Evolutionary conservation across 2,329 filamentous ascomycete genomes (phyloP).

Genomic region (Cadophora sp.): DNA sequence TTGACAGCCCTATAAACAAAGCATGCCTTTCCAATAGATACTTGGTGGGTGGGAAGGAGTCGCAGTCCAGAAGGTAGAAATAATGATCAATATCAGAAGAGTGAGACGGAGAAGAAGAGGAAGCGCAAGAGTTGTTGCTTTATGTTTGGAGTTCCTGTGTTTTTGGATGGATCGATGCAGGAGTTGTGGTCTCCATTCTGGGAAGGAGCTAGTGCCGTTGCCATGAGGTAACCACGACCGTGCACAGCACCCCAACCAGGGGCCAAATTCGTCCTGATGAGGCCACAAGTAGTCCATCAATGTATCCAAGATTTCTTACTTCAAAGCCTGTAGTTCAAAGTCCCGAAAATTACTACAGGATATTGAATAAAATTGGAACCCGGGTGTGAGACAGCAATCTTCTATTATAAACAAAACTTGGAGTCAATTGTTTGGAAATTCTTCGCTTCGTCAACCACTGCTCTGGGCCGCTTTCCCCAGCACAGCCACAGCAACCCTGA

Average conservation of each 20-base stretch:
- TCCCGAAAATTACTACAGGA: too few species aligned
- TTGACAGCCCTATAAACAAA: conserved; percentile 35
- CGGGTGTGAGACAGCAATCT: too few species aligned
- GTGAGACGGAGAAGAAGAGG: conserved; percentile 25
- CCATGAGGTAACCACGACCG: conserved; percentile 19
- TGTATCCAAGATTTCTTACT: too few species aligned
- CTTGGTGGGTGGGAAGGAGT: conserved; percentile 3
- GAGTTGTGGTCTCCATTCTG: not conserved
- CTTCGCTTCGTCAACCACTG: not conserved
- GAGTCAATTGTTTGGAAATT: too few species aligned
- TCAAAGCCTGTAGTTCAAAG: too few species aligned
- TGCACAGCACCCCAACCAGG: not conserved
- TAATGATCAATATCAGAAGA: conserved; percentile 29
- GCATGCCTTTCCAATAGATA: conserved; percentile 29
- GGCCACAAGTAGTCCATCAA: too few species aligned
- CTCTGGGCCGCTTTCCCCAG: too few species aligned
- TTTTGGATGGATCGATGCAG: conserved; percentile 24
- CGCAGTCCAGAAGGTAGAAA: conserved; percentile 30
- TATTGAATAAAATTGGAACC: too few species aligned
- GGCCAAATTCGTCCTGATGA: not conserved
- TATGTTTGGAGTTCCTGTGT: conserved; percentile 19
- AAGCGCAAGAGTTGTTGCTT: conserved; percentile 9
- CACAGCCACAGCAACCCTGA: not conserved
- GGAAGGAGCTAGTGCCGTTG: conserved; percentile 28
- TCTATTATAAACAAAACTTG: too few species aligned